Evolutionary conservation across 257 asterid genomes (phyloP), one percentile per base, ranked within the genome.

Genomic region (Gentiana dahurica): DNA sequence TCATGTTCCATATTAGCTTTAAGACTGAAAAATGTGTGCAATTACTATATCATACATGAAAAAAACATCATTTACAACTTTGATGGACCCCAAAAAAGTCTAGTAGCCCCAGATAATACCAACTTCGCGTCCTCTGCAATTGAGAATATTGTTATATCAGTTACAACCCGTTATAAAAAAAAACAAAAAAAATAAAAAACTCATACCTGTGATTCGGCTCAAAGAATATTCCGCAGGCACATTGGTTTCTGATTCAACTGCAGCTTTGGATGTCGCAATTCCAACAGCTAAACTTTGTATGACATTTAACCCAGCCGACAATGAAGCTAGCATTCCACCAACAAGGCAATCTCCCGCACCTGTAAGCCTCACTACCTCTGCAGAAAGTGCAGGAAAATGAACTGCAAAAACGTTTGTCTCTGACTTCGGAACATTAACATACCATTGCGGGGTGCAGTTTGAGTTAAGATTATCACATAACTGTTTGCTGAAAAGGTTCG

Each of bases 301-400:
- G 68, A 87, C 59, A 77, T 91, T 90, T 51, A 91, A 81, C 75
- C 97, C 93, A 24, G 93, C 73, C 48, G 84, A 83, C 6, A 77
- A 48, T 5, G 97, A 85, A 59, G 97, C 87, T 15, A 87, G 15
- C 0, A 67, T 61, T 49, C 94, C 98, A 39, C 98, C 98, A 57
- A 87, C 98, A 57, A 87, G 82, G 79, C 97, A 91, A 77, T 87
- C 98, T 50, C 98, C 97, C 3, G 93, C 93, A 44, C 98, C 98
- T 1, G 86, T 84, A 54, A 85, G 83, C 70, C 87, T 76, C 49
- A 74, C 86, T 1, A 85, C 90, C 7, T 87, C 67, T 35, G 95
- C 85, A 55, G 95, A 50, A 48, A 85, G 77, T 13, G 97, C 86
- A 39, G 97, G 95, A 64, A 85, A 77, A 84, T 87, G 93, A 44